Percentiles rank a stretch among this genome's conserved stretches.
Conservation (phyloP, 768 basidiomycete genomes). For the Pleurotus tuoliensis region DNA sequence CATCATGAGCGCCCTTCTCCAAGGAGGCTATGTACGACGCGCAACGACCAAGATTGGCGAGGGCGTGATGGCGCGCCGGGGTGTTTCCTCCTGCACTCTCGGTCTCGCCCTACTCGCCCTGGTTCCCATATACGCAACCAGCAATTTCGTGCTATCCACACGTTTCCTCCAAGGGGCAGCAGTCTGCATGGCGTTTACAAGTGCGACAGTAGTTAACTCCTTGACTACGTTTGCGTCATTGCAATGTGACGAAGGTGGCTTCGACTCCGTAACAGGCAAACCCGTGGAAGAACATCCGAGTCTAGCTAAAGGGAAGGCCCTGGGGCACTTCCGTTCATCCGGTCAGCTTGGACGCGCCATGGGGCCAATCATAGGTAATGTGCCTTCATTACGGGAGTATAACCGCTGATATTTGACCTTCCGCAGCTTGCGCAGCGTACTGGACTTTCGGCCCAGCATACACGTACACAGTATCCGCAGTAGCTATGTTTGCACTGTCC, state of each 20-base stretch:
- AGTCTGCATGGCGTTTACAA: conserved; percentile 87
- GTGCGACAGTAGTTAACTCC: conserved; percentile 92
- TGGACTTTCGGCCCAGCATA: conserved; percentile 83
- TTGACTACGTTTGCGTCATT: conserved; percentile 88
- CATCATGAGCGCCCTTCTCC: conserved; percentile 82
- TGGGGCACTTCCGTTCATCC: conserved; percentile 29
- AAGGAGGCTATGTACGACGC: conserved; percentile 93
- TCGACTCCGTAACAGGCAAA: conserved; percentile 57
- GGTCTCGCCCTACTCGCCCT: conserved; percentile 70
- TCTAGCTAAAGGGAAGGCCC: conserved; percentile 63
- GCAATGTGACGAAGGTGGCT: conserved; percentile 74
- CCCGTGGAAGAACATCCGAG: conserved; percentile 52
- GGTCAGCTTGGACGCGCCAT: conserved; percentile 93
- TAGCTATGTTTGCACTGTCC: conserved; percentile 62
- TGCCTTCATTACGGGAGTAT: conserved; percentile 7
- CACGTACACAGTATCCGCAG: conserved; percentile 66
- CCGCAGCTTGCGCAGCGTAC: conserved; percentile 76
- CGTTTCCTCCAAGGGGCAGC: conserved; percentile 66
- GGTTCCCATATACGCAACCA: conserved; percentile 54
- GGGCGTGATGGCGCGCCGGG: conserved; percentile 77
- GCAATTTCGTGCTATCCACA: conserved; percentile 39
- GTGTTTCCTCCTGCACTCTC: conserved; percentile 67
- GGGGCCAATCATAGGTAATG: conserved; percentile 83
- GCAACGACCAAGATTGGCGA: conserved; percentile 73
- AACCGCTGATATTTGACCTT: conserved; percentile 11